Evolutionary conservation across 108 stramenopile species (phyloP).

Genomic region (Fragilariopsis cylindrus): DNA sequence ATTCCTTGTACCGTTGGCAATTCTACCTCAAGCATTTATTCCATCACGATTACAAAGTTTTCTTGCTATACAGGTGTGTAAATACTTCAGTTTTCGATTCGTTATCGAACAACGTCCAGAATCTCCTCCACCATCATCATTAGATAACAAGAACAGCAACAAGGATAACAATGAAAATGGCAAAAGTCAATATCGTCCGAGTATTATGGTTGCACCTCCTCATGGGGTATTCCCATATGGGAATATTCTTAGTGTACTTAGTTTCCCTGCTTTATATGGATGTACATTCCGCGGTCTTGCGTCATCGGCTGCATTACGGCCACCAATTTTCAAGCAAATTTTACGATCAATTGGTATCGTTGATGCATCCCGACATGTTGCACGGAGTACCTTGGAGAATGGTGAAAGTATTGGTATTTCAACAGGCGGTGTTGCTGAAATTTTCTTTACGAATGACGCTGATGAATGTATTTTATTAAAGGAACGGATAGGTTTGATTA

Average conservation of each 20-base stretch:
- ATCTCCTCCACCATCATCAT: not conserved
- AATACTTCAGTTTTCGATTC: slow-evolving; percentile 47
- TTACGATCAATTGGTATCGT: slow-evolving; percentile 38
- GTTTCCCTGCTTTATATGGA: slow-evolving; percentile 32
- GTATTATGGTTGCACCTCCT: slow-evolving; percentile 45
- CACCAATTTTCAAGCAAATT: slow-evolving; percentile 52
- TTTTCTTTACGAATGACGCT: slow-evolving; percentile 44
- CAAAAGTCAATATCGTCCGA: slow-evolving; percentile 12
- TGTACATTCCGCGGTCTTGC: slow-evolving; percentile 37
- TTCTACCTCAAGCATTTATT: slow-evolving; percentile 42
- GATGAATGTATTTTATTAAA: slow-evolving; percentile 43
- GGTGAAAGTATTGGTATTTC: slow-evolving; percentile 41
- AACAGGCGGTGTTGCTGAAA: slow-evolving; percentile 55
- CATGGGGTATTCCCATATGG: slow-evolving; percentile 54
- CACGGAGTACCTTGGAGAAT: slow-evolving; percentile 29
- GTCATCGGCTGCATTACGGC: slow-evolving; percentile 38
- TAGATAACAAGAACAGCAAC: not conserved
- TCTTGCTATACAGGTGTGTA: slow-evolving; percentile 32
- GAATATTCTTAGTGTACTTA: slow-evolving; percentile 38
- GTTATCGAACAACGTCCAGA: slow-evolving; percentile 26
- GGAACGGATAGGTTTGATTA: slow-evolving; percentile 50
- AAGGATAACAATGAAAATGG: slow-evolving; percentile 1
- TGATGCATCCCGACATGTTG: slow-evolving; percentile 38
- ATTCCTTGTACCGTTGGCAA: slow-evolving; percentile 34
- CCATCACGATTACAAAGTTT: slow-evolving; percentile 32